Percentiles rank a stretch among this genome's conserved stretches.
Evolutionary conservation across 2,329 filamentous ascomycete genomes (phyloP).

Genomic region (Trichothecium roseum): DNA sequence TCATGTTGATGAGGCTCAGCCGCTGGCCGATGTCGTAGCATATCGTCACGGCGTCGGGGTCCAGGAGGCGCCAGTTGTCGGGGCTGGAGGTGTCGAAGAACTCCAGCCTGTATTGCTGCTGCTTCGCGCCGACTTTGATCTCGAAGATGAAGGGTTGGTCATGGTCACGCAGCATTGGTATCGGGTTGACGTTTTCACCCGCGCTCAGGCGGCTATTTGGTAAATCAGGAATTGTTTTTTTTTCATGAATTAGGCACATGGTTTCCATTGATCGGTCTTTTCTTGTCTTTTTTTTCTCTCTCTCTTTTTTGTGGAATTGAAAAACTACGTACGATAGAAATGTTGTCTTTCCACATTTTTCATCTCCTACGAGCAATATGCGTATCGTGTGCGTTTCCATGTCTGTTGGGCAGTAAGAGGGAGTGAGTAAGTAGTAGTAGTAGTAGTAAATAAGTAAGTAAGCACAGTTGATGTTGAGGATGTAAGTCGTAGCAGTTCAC

Average conservation of each 20-base stretch:
- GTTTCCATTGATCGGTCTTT: too few relatives aligned
- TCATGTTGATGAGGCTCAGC: slow-evolving; percentile 46
- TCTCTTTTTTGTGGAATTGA: too few relatives aligned
- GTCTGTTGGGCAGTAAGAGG: neutral
- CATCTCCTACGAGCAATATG: slow-evolving; percentile 49
- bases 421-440: too few relatives aligned
- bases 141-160: slow-evolving; percentile 53
- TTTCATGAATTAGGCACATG: too few relatives aligned
- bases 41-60: slow-evolving; percentile 46
- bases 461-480: too few relatives aligned
- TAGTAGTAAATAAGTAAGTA: too few relatives aligned
- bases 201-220: slow-evolving; percentile 44
- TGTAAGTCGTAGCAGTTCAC: too few relatives aligned
- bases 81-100: slow-evolving; percentile 51
- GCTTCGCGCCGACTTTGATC: slow-evolving; percentile 24
- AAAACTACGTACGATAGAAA: slow-evolving; percentile 46
- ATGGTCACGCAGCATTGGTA: slow-evolving; percentile 43
- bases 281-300: too few relatives aligned
- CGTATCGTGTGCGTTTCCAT: slow-evolving; percentile 41
- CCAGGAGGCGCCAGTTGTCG: slow-evolving; percentile 46
- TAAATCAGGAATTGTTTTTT: too few relatives aligned
- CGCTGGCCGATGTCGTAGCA: slow-evolving; percentile 54
- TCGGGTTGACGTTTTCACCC: slow-evolving; percentile 27
- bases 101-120: slow-evolving; percentile 38
- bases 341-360: slow-evolving; percentile 48